These are phyloP conservation scores for Colletotrichum lindemuthianum DNA, from an alignment of 2,329 filamentous ascomycete species.

Conservation along the genomic window DNA sequence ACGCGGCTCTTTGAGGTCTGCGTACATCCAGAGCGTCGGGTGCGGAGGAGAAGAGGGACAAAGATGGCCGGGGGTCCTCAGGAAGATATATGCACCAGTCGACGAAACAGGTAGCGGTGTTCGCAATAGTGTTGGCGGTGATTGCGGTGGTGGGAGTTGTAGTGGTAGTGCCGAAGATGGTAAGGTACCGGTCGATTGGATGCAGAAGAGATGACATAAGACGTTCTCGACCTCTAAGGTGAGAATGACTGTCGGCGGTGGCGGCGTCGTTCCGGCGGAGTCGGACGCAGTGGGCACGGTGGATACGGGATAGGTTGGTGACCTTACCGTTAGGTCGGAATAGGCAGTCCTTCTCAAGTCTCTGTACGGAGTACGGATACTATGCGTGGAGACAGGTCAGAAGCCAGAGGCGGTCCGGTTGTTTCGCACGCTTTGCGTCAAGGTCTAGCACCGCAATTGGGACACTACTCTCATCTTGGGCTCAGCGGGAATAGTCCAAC, in stretches of 20 bases:
- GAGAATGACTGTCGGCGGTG: conserved; percentile 22
- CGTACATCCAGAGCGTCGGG: conserved; percentile 27
- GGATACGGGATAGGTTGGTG: too few relatives aligned
- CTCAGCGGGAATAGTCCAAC: too few relatives aligned
- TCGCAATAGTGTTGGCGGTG: neutral
- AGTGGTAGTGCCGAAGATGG: conserved; percentile 19
- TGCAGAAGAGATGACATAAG: conserved; percentile 36
- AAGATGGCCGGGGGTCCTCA: conserved; percentile 12
- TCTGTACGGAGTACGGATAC: neutral
- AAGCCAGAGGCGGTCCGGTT: too few relatives aligned
- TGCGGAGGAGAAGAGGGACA: conserved; percentile 9
- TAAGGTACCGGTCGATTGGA: conserved; percentile 34
- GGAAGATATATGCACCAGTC: conserved; percentile 25
- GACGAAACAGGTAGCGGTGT: conserved; percentile 16
- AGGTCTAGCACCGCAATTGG: conserved; percentile 30
- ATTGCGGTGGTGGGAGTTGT: neutral
- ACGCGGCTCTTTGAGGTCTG: conserved; percentile 15
- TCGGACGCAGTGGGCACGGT: conserved; percentile 10
- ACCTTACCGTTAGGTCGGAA: too few relatives aligned
- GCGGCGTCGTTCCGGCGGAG: conserved; percentile 25
- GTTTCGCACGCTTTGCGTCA: neutral
- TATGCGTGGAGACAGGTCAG: too few relatives aligned
- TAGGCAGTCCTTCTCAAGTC: too few relatives aligned
- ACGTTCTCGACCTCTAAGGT: conserved; percentile 25
- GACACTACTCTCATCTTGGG: conserved; percentile 2